Conservation (phyloP, 495 filamentous ascomycete genomes). For the Daldinia loculata region DNA sequence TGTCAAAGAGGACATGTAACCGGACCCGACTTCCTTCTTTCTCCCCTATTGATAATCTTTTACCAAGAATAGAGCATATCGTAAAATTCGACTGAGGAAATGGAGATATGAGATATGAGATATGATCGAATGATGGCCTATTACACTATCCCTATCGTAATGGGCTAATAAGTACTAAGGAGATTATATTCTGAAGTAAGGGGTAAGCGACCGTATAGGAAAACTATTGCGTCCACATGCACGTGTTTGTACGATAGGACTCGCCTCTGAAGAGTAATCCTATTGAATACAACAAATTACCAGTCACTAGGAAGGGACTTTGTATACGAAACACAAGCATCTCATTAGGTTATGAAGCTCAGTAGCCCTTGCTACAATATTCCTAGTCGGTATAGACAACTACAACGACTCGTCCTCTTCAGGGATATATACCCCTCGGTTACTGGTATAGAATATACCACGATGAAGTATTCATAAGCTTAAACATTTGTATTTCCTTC, state of each 20-base stretch:
- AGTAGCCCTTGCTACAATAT: not conserved
- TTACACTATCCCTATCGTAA: not conserved
- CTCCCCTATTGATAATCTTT: no score
- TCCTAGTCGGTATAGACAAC: not conserved
- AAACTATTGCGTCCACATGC: not conserved
- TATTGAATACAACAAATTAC: not conserved
- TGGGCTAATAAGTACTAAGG: not conserved
- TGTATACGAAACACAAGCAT: not conserved
- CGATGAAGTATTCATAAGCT: not conserved
- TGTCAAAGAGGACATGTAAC: no score
- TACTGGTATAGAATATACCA: not conserved
- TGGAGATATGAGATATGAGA: not conserved
- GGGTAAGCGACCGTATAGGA: not conserved
- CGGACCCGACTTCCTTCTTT: no score
- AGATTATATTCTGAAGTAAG: not conserved
- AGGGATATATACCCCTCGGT: not conserved
- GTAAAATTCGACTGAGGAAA: not conserved
- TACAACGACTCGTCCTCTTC: not conserved
- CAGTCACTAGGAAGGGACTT: not conserved
- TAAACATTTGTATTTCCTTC: conserved; percentile 1
- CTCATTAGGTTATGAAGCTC: not conserved
- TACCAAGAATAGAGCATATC: no score
- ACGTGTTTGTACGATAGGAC: not conserved
- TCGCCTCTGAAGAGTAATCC: not conserved
- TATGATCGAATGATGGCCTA: not conserved